Base-by-base conservation (phyloP, 495 filamentous ascomycete species). In the Neurospora pannonica region DNA sequence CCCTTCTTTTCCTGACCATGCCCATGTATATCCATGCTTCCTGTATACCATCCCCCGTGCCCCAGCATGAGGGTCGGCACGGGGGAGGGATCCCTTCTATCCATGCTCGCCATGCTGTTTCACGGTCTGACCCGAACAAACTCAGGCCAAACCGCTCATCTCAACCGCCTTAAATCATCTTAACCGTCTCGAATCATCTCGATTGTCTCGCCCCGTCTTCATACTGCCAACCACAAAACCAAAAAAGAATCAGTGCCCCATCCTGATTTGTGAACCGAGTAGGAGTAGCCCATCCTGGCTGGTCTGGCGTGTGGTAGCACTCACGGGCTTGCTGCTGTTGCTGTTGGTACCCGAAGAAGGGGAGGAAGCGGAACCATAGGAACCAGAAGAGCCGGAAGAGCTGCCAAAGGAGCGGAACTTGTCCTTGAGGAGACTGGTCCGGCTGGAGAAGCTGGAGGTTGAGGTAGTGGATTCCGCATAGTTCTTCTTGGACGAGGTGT, bases 371-470 rank as follows among this genome's bases (percentile, higher is more conserved):
- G 60, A 39, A 8, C 31, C 28, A 38, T 36, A 7, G 36, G 54
- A 38, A 5, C 31, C 39, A 3, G 8, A 37, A 21, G 42, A 39
- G n/a, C n/a, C n/a, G n/a, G n/a, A n/a, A n/a, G n/a, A n/a, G n/a
- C n/a, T n/a, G n/a, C n/a, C n/a, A n/a, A n/a, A n/a, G 24, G 42
- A 40, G 62, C 69, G 72, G 69, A 76, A 4, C 40, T 76, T 77
- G 31, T 72, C 69, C 73, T 78, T 81, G 60, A 77, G 75, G 11
- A 76, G 74, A 54, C 70, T n/a, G 9, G 75, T n/a, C 31, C 73
- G 75, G 74, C 74, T 77, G 34, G 76, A 77, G 67, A 77, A 71
- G 69, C 77, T 74, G 11, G 75, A 71, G 38, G 73, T 37, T 28
- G 46, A 75, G 36, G 71, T 71, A 67, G 34, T 54, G 31, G 60